Conservation (phyloP, 257 asterid genomes). For the Nicotiana noctiflora region DNA sequence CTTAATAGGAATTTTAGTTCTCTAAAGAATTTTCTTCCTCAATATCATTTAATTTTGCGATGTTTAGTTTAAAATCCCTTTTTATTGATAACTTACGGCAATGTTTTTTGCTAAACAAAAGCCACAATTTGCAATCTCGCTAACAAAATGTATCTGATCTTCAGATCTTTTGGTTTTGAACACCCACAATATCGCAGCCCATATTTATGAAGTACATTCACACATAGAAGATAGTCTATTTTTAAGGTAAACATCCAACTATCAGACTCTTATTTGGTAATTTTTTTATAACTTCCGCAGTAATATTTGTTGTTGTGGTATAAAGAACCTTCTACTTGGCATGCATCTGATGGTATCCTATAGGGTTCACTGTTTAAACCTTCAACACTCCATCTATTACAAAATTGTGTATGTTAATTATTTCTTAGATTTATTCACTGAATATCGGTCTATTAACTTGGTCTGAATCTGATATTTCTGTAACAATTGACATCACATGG, state of each 20-base stretch:
- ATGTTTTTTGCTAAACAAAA: no score
- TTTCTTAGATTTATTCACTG: no score
- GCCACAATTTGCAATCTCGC: no score
- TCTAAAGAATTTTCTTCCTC: no score
- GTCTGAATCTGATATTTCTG: no score
- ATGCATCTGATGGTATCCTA: not conserved
- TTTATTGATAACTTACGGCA: no score
- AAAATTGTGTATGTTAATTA: no score
- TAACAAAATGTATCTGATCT: no score
- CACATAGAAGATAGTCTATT: not conserved
- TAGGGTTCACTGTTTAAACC: not conserved
- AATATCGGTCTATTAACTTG: no score
- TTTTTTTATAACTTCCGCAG: not conserved
- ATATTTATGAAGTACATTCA: not conserved
- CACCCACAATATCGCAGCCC: not conserved
- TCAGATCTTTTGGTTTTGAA: not conserved
- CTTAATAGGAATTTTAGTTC: no score
- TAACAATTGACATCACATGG: not conserved
- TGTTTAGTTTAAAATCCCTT: no score
- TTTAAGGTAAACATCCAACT: not conserved
- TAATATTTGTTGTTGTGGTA: not conserved
- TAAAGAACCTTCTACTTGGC: not conserved
- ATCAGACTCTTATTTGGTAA: not conserved
- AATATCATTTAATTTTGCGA: no score
- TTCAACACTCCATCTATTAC: not conserved